Percentiles rank a stretch among this genome's conserved stretches.
phyloP scores from a whole-genome alignment of 2,329 filamentous ascomycete species.

The Xylariomycetidae sp. region DNA sequence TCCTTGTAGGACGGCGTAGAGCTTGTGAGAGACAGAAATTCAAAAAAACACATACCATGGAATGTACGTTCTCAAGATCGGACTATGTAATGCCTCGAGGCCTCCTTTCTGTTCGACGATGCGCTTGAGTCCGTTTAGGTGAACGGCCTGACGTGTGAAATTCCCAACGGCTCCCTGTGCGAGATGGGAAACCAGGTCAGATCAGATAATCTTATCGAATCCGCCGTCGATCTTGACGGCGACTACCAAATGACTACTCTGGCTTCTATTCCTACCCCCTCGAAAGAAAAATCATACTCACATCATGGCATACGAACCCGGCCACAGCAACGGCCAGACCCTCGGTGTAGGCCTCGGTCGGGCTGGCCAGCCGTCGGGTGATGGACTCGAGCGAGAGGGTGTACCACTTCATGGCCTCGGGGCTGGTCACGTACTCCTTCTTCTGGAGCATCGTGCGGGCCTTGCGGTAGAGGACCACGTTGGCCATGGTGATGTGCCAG shows the following conservation, averaged over 20 bases:
- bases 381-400: conserved; percentile 19
- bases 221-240: too few relatives aligned
- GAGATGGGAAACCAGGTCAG: too few relatives aligned
- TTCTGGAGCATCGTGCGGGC: conserved; percentile 4
- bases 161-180: too few relatives aligned
- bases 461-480: conserved; percentile 16
- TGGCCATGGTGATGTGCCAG: conserved; percentile 24
- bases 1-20: too few relatives aligned
- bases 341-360: conserved; percentile 12
- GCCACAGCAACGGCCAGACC: conserved; percentile 21
- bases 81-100: conserved; percentile 15
- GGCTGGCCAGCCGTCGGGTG: conserved; percentile 16
- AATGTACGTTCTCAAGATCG: too few relatives aligned
- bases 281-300: too few relatives aligned
- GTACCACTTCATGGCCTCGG: conserved; percentile 23
- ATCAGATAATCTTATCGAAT: too few relatives aligned
- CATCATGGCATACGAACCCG: conserved; percentile 23
- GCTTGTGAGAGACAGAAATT: too few relatives aligned
- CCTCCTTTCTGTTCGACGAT: conserved; percentile 21
- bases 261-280: too few relatives aligned
- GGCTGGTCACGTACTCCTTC: conserved; percentile 11
- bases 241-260: too few relatives aligned
- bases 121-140: conserved; percentile 20
- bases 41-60: too few relatives aligned
- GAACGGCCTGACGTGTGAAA: conserved; percentile 18